A percentile compares a stretch with the other conserved stretches of the same genome.
Conservation (phyloP, 108 stramenopile genomes). For the Aurantiochytrium sp. region DNA sequence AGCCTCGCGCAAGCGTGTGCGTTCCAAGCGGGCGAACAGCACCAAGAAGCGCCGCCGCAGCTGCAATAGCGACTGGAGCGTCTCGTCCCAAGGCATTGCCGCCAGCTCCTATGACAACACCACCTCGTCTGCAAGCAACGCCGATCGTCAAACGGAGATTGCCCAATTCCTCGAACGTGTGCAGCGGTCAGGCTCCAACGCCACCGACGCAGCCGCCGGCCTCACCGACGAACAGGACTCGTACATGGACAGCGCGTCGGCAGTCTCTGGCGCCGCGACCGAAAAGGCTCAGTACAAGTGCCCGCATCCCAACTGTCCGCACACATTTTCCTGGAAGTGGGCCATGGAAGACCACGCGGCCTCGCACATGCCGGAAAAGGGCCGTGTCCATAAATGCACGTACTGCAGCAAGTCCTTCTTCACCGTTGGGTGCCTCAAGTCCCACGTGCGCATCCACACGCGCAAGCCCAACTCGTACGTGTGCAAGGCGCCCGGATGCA, state of each 20-base stretch:
- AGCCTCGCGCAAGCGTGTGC: not conserved
- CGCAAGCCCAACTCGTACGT: slow-evolving; percentile 1
- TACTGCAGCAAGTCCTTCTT: not conserved
- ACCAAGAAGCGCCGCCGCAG: not conserved
- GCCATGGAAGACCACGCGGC: not conserved
- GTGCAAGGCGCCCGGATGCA: not conserved
- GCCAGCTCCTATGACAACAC: not conserved
- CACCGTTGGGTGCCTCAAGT: slow-evolving; percentile 2
- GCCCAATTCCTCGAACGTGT: not conserved
- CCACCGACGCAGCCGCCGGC: not conserved
- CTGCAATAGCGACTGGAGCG: not conserved
- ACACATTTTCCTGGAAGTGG: not conserved
- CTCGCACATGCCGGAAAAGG: not conserved
- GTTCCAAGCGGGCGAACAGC: not conserved
- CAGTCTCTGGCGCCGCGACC: not conserved
- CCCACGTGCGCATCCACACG: slow-evolving; percentile 8
- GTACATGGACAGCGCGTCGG: too few species aligned
- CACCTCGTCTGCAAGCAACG: not conserved
- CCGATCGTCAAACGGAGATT: not conserved
- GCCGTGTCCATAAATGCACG: not conserved
- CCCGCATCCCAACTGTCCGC: not conserved
- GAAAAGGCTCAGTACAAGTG: not conserved
- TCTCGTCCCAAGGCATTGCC: not conserved
- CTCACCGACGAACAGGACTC: not conserved
- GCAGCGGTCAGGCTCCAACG: not conserved